Conservation (phyloP, 768 basidiomycete genomes). For the Gyrodon lividus region DNA sequence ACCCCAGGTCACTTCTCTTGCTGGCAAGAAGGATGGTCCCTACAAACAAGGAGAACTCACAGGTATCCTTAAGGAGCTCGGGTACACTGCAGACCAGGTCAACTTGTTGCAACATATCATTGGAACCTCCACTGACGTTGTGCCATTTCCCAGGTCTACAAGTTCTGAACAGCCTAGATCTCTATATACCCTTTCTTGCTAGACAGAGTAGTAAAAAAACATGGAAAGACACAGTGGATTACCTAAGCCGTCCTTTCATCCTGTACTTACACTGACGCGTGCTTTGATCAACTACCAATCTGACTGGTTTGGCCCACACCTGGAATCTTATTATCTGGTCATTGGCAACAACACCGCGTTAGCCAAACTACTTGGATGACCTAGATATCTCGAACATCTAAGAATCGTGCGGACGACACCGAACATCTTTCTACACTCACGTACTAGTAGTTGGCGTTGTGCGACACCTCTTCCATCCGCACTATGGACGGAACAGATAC, state of each 20-base stretch:
- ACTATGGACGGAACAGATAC: constrained; percentile 51
- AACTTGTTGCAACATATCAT: neutral
- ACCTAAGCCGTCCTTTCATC: constrained; percentile 23
- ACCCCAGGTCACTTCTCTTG: constrained; percentile 81
- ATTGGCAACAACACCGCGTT: constrained; percentile 4
- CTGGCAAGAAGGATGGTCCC: constrained; percentile 83
- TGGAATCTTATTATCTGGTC: constrained; percentile 13
- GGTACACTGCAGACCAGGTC: constrained; percentile 86
- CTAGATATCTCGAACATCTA: constrained; percentile 18
- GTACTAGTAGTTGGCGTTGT: neutral
- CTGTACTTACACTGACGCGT: constrained; percentile 21
- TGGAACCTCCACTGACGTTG: neutral
- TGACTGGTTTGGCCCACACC: neutral
- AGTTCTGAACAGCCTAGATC: constrained; percentile 31
- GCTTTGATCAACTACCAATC: constrained; percentile 24
- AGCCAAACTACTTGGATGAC: constrained; percentile 6
- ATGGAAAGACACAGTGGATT: constrained; percentile 18
- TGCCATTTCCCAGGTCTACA: constrained; percentile 35
- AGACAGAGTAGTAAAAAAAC: neutral
- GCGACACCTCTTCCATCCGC: constrained; percentile 3
- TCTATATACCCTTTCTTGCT: neutral
- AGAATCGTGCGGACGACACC: neutral
- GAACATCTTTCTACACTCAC: constrained; percentile 6
- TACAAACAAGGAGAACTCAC: constrained; percentile 81
- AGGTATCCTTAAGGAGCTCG: constrained; percentile 83